These are phyloP conservation scores for Candida loeiensis DNA, from an alignment of 805 yeast genomes.

Conservation along the genomic window DNA sequence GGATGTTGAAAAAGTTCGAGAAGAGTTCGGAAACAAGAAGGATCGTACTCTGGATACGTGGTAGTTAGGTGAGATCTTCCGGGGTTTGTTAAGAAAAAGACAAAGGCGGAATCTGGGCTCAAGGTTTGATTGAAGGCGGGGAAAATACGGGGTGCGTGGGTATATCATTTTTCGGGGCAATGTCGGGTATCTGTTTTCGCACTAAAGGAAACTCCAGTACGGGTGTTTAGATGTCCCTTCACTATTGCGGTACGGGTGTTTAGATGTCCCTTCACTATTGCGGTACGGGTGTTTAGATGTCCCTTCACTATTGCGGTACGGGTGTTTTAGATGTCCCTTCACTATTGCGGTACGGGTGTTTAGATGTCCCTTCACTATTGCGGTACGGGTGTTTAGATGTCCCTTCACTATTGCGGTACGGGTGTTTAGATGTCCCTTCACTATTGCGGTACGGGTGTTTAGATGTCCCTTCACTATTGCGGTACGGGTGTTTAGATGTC, in stretches of 20 bases:
- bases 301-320: too few relatives aligned
- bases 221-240: neutral
- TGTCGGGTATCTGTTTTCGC: neutral
- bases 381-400: too few relatives aligned
- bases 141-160: slow-evolving; percentile 4
- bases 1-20: neutral
- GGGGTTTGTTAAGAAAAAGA: too few relatives aligned
- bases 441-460: too few relatives aligned
- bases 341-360: too few relatives aligned
- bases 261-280: neutral
- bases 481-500: too few relatives aligned
- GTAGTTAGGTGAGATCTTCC: neutral
- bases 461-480: too few relatives aligned
- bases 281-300: neutral
- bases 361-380: too few relatives aligned
- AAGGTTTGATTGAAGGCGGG: slow-evolving; percentile 1
- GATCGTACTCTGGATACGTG: neutral
- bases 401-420: too few relatives aligned
- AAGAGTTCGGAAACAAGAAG: neutral
- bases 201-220: neutral
- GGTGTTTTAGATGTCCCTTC: too few relatives aligned
- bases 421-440: too few relatives aligned
- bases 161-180: neutral
- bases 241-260: neutral
- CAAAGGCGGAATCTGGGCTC: neutral